Evolutionary conservation across 2,329 filamentous ascomycete species (phyloP), one percentile per base, ranked within the genome.

Genomic region (Orbilia oligospora): DNA sequence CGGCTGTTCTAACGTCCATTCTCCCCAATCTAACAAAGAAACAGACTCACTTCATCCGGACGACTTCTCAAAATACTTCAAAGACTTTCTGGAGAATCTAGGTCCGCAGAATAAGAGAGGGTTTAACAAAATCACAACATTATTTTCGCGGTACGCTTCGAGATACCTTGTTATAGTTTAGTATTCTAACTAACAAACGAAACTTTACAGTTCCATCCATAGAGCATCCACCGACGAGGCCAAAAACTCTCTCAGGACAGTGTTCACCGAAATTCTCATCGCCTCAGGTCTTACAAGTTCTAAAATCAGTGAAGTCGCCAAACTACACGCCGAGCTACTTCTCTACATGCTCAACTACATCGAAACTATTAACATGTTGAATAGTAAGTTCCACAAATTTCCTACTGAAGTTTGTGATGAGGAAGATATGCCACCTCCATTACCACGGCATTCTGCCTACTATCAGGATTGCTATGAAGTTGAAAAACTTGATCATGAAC

Each of bases 61-160:
- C 12, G 84, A 86, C 63, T 87, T 91, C 76, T 88, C 89, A 72
- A 87, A 89, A 18, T 88, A 87, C 80, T 90, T 91, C 82, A 86
- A 86, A 38, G 85, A 84, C 10, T 87, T 86, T 16, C 83, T 90
- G 44, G 84, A 85, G 30, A 87, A 88, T 10, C 86, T 90, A 81
- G 75, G 75, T 9, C 75, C 75, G 4, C 75, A 78, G 27, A 78
- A 78, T 76, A 88, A 89, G 80, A 89, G 94, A 78, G 94, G 94
- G 0, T 93, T 97, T 80, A 91, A 92, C 44, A 90, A 92, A 0
- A 89, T 97, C 64, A 91, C 97, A 83, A 95, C 93, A 82, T 87
- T 98, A 36, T 87, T 98, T 46, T 65, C 68, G 36, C 68, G 68
- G 75, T 78, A 51, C 5, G 51, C 33, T 38, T 44, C 3, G 3